Base-by-base conservation (phyloP, 805 yeast genomes). In the Millerago galiae region DNA sequence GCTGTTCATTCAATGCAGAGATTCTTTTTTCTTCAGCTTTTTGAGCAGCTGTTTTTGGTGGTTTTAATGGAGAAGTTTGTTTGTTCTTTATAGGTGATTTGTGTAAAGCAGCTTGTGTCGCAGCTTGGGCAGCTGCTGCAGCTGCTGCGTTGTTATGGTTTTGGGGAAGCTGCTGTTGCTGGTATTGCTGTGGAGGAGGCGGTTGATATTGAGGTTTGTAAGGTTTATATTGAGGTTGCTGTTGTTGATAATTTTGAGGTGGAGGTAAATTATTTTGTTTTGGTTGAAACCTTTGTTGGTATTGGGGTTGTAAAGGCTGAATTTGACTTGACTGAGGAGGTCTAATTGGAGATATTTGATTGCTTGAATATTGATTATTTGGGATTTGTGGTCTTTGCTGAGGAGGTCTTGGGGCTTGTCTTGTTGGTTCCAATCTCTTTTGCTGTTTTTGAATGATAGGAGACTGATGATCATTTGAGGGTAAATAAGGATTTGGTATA, bases 1-100 rank as follows among this genome's bases (percentile, higher is more conserved):
- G 96, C 36, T 86, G 79, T 53, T 91, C 96, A n/a, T 85, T 81
- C 76, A 89, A 69, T 13, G 79, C 71, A 3, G 78, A 65, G 49
- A 79, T 66, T 56, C 85, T 62, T 56, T 69, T 68, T 58, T 77
- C 77, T 52, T 67, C 68, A 50, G 63, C 49, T 52, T 63, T 48
- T 60, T 67, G 44, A 56, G 54, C 60, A 3, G 59, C 61, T 2
- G 64, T 61, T 36, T 48, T 52, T 35, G 36, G 50, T 39, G 46
- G 55, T 48, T 49, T 47, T 10, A 35, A 9, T 41, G 40, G 31
- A n/a, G 46, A 38, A 14, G 38, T 38, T 14, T 39, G 38, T 8
- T 34, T 21, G 34, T 52, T 17, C 25, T 38, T 43, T 3, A 32
- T 18, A 29, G 55, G 53, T 14, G 56, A 38, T 4, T 42, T 58